phyloP scores from a whole-genome alignment of 192 early-diverging fungal genomes.

The Lunasporangiospora selenospora region DNA sequence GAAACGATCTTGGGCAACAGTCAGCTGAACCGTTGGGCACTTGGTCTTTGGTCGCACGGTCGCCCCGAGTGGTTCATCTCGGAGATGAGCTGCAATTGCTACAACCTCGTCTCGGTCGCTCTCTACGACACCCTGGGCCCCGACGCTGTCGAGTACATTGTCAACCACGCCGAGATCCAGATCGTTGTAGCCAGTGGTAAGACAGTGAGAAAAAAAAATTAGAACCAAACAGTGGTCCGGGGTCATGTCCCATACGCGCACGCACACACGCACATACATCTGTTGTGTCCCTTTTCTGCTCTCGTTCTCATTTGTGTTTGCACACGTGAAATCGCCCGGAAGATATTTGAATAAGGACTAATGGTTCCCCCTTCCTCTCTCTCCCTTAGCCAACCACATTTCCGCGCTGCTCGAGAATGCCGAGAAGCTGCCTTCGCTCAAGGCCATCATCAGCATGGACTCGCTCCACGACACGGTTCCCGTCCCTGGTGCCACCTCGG shows the following conservation, averaged over 20 bases:
- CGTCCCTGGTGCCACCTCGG: conserved; percentile 37
- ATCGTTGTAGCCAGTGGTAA: conserved; percentile 63
- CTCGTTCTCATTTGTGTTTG: too few relatives aligned
- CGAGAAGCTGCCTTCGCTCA: conserved; percentile 64
- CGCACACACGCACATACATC: too few relatives aligned
- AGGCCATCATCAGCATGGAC: conserved; percentile 77
- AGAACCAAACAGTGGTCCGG: too few relatives aligned
- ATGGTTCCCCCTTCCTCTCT: too few relatives aligned
- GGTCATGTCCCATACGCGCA: too few relatives aligned
- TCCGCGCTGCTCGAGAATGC: conserved; percentile 56
- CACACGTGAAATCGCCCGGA: too few relatives aligned
- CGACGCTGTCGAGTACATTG: conserved; percentile 81
- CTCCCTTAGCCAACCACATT: conserved; percentile 52
- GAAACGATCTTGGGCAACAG: conserved; percentile 52
- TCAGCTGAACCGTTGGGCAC: conserved; percentile 49
- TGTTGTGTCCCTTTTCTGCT: too few relatives aligned
- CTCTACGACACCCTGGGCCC: conserved; percentile 92
- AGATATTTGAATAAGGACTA: too few relatives aligned
- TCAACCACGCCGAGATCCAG: conserved; percentile 87
- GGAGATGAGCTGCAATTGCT: conserved; percentile 61
- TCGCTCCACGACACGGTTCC: conserved; percentile 50
- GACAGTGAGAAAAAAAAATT: too few relatives aligned
- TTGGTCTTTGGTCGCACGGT: conserved; percentile 75
- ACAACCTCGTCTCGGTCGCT: conserved; percentile 74
- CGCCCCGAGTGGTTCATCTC: conserved; percentile 62